Evolutionary conservation across 129 eudicot genomes (phyloP).

Genomic region (Apium graveolens): DNA sequence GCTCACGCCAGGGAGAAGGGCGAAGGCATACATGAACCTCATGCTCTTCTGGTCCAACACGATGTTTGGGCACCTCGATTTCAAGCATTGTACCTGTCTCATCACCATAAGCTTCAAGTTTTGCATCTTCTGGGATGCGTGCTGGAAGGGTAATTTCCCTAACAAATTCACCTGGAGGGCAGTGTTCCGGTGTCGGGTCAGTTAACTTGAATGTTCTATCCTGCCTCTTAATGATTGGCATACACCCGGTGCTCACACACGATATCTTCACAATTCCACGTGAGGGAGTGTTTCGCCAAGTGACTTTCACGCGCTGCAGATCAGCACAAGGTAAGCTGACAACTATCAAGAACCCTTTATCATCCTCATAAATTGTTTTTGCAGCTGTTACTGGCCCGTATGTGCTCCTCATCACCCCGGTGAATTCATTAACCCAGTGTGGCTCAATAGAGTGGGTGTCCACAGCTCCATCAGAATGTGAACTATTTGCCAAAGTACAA

Average conservation of each 20-base stretch:
- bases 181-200: slow-evolving; percentile 73
- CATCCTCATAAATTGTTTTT: slow-evolving; percentile 74
- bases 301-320: slow-evolving; percentile 58
- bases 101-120: slow-evolving; percentile 69
- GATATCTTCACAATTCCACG: slow-evolving; percentile 70
- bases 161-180: slow-evolving; percentile 75
- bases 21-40: slow-evolving; percentile 80
- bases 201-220: slow-evolving; percentile 68
- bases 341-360: slow-evolving; percentile 62
- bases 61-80: slow-evolving; percentile 73
- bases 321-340: slow-evolving; percentile 71
- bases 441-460: slow-evolving; percentile 54
- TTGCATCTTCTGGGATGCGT: slow-evolving; percentile 79
- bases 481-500: slow-evolving; percentile 20
- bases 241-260: slow-evolving; percentile 63
- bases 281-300: slow-evolving; percentile 58
- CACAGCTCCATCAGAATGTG: slow-evolving; percentile 29
- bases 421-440: slow-evolving; percentile 55
- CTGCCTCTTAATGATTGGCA: slow-evolving; percentile 53
- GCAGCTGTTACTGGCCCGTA: slow-evolving; percentile 78
- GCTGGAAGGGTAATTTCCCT: slow-evolving; percentile 68
- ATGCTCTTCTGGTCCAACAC: slow-evolving; percentile 70
- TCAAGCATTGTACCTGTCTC: slow-evolving; percentile 75
- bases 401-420: slow-evolving; percentile 67
- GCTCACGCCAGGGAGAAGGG: slow-evolving; percentile 56